Evolutionary conservation across 176 grass and related monocot genomes (phyloP), one percentile per base, ranked within the genome.

Genomic region (Aegilops sharonensis): DNA sequence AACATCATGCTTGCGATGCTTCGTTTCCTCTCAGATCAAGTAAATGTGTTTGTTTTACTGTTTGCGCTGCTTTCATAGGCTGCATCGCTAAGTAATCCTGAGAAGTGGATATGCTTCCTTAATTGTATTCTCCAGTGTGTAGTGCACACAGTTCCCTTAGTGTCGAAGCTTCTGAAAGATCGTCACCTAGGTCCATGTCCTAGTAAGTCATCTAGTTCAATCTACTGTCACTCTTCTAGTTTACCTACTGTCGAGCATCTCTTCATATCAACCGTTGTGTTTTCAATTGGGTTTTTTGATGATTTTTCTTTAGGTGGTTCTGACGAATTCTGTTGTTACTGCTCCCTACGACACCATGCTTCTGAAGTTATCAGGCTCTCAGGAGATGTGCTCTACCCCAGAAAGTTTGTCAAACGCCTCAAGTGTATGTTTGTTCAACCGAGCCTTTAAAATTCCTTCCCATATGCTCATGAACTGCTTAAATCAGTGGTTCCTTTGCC

Each of bases 91-190:
- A 12, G 6, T 31, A 93, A 93, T 59, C 84, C 84, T 64, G 8
- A 9, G 15, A 37, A 43, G 20, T 88, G 89, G 82, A 91, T 68
- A 25, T 91, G 88, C 81, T 93, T 88, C 52, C 78, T 93, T 54
- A 93, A 93, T 76, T 87, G 86, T 11, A 68, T 89, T 20, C 92
- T 91, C 15, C 92, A 93, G 32, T 91, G 92, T 77, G 77, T 93
- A 42, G 84, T 85, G 68, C 92, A 93, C 61, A 93, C 92, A 8
- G 86, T 91, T 83, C 89, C 88, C 25, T 68, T 93, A 15, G 68
- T 89, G 42, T 72, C 83, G 63, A 91, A 71, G 83, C 86, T 93
- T 77, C 42, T 32, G 37, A 35, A 74, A 73, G 50, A 42, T 43
- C 37, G 80, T 64, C 92, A 91, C 62, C 68, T 64, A 43, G 39